Base-by-base conservation (phyloP, 192 early-diverging fungal genomes). In the Coemansia sp. region DNA sequence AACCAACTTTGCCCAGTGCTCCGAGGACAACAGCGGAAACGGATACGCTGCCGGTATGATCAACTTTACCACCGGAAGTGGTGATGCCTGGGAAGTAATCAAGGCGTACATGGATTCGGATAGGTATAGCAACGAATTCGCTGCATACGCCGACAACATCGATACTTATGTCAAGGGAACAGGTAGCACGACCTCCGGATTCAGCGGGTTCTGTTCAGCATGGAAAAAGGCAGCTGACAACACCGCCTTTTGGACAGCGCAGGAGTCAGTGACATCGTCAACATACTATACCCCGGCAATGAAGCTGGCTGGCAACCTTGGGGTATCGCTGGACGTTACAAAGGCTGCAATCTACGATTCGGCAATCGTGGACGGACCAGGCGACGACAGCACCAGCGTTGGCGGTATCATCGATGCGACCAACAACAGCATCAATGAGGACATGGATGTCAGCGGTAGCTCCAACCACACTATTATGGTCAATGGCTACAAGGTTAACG, bases 191-290 rank as follows among this genome's bases (percentile, higher is more conserved):
- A 33, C 40, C 6, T 11, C 36, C 3, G 52, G 52, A 23, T 40
- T 62, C 8, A 38, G 53, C 40, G 40, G 36, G 3, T 55, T 44
- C n/a, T 62, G 61, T n/a, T 8, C 50, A 8, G 61, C 61, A 14
- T 62, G 61, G 61, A 6, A 33, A 2, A 44, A 41, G 19, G 52
- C 50, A 22, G 47, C 47, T 7, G 1, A 17, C 27, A 19, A 29
- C n/a, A 41, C 1, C 38, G 37, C 4, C 27, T 62, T 62, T 62
- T 44, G n/a, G 4, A 9, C 31, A 1, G 14, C n/a, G 17, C 59
- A 61, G 47, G 2, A n/a, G 4, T 15, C 10, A 0, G 36, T 40
- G 2, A 4, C 15, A 6, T 13, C 10, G 10, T 6, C 19, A 0
- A 11, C 5, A 0, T 61, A 61, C 37, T 22, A 40, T 10, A 2